Percentiles rank a stretch among this genome's conserved stretches.
Evolutionary conservation across 495 filamentous ascomycete genomes (phyloP).

Genomic region (Lepraria neglecta): DNA sequence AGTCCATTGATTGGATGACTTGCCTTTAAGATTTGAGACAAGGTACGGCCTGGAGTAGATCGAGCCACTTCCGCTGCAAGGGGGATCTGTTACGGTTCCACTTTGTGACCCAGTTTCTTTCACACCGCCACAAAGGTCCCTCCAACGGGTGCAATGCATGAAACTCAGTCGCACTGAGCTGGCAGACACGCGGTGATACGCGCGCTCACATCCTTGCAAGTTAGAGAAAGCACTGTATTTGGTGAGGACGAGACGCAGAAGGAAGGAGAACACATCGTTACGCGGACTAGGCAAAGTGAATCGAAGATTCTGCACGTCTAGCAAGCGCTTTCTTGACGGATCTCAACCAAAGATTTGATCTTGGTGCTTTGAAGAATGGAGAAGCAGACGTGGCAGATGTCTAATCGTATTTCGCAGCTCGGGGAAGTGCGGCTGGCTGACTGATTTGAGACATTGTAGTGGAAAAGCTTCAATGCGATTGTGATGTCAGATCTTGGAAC

Average conservation of each 20-base stretch:
- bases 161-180: conserved; percentile 1
- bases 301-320: neutral
- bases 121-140: neutral
- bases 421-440: too few species aligned
- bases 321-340: conserved; percentile 1
- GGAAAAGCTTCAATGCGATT: too few species aligned
- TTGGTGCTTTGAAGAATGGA: too few species aligned
- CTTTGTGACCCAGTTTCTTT: neutral
- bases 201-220: too few species aligned
- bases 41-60: neutral
- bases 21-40: neutral
- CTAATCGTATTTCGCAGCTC: too few species aligned
- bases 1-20: neutral
- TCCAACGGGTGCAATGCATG: neutral
- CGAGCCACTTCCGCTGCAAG: conserved; percentile 7
- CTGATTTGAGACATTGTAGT: too few species aligned
- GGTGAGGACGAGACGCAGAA: too few species aligned
- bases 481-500: too few species aligned
- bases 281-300: neutral
- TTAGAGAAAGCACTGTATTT: too few species aligned
- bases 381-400: too few species aligned
- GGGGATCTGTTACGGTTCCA: neutral
- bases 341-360: too few species aligned
- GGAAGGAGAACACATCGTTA: neutral
- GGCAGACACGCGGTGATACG: too few species aligned